Evolutionary conservation across 1,284 basidiomycete species (phyloP).

Genomic region (Rhodotorula sp.): DNA sequence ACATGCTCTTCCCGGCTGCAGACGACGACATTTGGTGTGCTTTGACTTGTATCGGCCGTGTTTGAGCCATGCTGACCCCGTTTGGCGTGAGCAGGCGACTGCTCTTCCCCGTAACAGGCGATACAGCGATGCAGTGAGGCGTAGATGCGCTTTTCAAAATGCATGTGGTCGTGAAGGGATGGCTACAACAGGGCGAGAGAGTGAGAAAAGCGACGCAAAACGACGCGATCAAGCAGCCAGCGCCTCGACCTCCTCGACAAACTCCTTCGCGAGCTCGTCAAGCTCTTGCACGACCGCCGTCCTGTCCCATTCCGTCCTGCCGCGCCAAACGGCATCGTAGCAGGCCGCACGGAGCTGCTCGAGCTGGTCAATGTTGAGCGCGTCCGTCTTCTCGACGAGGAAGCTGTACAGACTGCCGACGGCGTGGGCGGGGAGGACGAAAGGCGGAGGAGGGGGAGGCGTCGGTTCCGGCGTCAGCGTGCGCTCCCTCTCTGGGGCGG

Average conservation of each 20-base stretch:
- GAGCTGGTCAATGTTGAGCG: conserved; percentile 78
- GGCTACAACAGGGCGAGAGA: too few species aligned
- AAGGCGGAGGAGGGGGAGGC: conserved; percentile 49
- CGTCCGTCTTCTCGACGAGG: conserved; percentile 58
- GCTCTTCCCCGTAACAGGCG: neutral
- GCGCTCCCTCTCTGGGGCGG: conserved; percentile 4
- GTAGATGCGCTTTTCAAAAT: too few species aligned
- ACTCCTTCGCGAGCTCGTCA: conserved; percentile 35
- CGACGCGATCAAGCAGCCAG: neutral
- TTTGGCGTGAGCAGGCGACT: neutral
- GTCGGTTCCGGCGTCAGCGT: conserved; percentile 20
- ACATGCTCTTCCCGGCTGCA: neutral
- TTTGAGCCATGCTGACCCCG: neutral
- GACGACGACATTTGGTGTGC: conserved; percentile 7
- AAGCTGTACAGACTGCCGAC: conserved; percentile 55
- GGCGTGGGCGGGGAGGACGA: conserved; percentile 57
- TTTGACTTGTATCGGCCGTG: too few species aligned
- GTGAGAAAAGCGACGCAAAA: too few species aligned
- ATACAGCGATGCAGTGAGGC: too few species aligned
- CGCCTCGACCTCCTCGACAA: conserved; percentile 39
- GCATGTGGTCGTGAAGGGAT: too few species aligned
- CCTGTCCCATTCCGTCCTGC: conserved; percentile 78
- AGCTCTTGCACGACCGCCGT: conserved; percentile 42
- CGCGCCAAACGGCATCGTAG: conserved; percentile 75
- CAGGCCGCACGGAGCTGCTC: conserved; percentile 87